Evolutionary conservation across 2,329 filamentous ascomycete genomes (phyloP), one percentile per base, ranked within the genome.

Genomic region (Lasiodiplodia theobromae): DNA sequence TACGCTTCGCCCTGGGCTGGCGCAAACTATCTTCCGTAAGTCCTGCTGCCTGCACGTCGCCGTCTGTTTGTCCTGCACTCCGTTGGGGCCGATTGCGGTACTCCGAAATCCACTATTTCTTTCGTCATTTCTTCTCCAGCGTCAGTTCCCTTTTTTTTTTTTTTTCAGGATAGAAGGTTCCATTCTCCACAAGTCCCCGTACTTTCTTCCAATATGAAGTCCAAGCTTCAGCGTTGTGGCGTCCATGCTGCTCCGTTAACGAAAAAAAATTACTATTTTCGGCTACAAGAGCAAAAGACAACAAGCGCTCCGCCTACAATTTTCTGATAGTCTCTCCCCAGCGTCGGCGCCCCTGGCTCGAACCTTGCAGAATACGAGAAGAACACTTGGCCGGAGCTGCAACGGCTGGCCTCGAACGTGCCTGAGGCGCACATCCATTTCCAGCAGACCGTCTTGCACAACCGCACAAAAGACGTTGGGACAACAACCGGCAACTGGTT

Each of bases 1-100:
- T 97, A 97, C 78, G 90, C 92, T 0, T 96, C 92, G 6, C 93
- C 93, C 0, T 96, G 92, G 91, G 93, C 93, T 3, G 93, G 93
- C 16, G 93, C 93, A 70, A 95, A 96, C 76, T 90, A 89, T 75
- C 78, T 91, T 69, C 93, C 91, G 67, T 68, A 53, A 64, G 67
- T 68, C 28, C 23, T 23, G 10, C 44, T 57, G 8, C 21, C 18
- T n/a, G 7, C 18, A 11, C 8, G 31, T 49, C 34, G 14, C 23
- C 34, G 4, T 16, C 8, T 28, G 10, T 10, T 40, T 49, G n/a
- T 14, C 34, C 37, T 16, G n/a, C 57, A 23, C 16, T 40, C n/a
- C 23, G 25, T n/a, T 28, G 6, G n/a, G 4, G 34, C 37, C 18
- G 14, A 11, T 16, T 38, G 34, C 31, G 34, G 8, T n/a, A 34